These are phyloP conservation scores for Bipolaris oryzae DNA, from an alignment of 2,329 filamentous ascomycete genomes.

Conservation along the genomic window DNA sequence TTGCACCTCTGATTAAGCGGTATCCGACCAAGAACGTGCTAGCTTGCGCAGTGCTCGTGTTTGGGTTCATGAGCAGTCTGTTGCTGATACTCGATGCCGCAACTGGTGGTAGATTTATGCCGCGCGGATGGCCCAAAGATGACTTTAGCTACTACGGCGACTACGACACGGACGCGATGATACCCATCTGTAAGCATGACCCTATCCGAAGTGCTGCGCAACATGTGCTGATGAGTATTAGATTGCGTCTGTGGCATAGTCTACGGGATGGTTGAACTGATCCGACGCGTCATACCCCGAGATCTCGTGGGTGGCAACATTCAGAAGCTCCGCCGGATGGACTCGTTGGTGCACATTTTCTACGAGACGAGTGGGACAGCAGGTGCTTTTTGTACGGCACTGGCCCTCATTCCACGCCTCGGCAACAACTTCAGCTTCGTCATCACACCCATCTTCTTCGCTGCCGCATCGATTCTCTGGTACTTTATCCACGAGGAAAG, in stretches of 20 bases:
- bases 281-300: slow-evolving; percentile 58
- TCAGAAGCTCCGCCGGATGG: slow-evolving; percentile 57
- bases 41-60: slow-evolving; percentile 52
- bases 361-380: slow-evolving; percentile 58
- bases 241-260: slow-evolving; percentile 36
- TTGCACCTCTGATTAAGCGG: slow-evolving; percentile 57
- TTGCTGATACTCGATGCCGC: slow-evolving; percentile 57
- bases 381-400: slow-evolving; percentile 56
- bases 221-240: slow-evolving; percentile 17
- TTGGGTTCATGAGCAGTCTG: slow-evolving; percentile 56
- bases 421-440: slow-evolving; percentile 61
- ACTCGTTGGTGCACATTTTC: slow-evolving; percentile 55
- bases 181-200: slow-evolving; percentile 51
- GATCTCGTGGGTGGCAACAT: slow-evolving; percentile 60
- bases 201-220: neutral
- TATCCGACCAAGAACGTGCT: slow-evolving; percentile 57
- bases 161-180: slow-evolving; percentile 58
- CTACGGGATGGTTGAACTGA: slow-evolving; percentile 59
- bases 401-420: slow-evolving; percentile 57
- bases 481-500: slow-evolving; percentile 55
- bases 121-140: slow-evolving; percentile 44
- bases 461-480: slow-evolving; percentile 52
- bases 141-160: slow-evolving; percentile 55
- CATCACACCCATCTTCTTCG: slow-evolving; percentile 58
- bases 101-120: slow-evolving; percentile 54